These are phyloP conservation scores for Pseudomicrostroma phylloplanum DNA, from an alignment of 1,284 basidiomycete genomes.

Conservation along the genomic window DNA sequence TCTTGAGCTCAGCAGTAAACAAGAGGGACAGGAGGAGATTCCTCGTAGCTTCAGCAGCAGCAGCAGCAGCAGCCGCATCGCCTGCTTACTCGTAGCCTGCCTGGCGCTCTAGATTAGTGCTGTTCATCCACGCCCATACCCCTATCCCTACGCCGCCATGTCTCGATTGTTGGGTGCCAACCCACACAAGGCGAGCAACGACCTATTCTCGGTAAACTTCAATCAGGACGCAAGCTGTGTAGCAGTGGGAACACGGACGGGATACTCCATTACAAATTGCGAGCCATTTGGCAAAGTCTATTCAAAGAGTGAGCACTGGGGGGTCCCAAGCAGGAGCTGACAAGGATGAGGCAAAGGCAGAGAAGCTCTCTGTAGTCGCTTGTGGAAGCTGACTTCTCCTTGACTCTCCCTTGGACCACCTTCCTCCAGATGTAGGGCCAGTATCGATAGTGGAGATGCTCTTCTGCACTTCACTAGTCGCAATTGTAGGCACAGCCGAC, in stretches of 20 bases:
- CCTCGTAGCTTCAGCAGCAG: neutral
- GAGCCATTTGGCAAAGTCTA: constrained; percentile 96
- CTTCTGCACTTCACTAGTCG: constrained; percentile 95
- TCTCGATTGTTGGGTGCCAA: neutral
- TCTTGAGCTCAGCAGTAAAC: constrained; percentile 20
- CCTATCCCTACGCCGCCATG: neutral
- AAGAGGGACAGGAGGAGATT: neutral
- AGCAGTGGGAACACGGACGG: constrained; percentile 87
- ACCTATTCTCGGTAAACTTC: constrained; percentile 39
- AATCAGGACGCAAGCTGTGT: constrained; percentile 63
- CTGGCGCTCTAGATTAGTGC: neutral
- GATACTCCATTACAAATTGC: constrained; percentile 94
- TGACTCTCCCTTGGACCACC: neutral
- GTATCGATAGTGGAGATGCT: constrained; percentile 97
- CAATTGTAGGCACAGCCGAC: constrained; percentile 88
- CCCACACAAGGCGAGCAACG: constrained; percentile 10
- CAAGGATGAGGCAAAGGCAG: neutral
- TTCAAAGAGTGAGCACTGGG: constrained; percentile 49
- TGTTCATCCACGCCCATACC: neutral
- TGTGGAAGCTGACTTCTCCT: neutral
- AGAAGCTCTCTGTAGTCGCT: no score
- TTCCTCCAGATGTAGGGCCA: constrained; percentile 68
- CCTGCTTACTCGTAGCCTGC: neutral
- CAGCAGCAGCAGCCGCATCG: neutral
- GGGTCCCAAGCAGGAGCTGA: constrained; percentile 70